A percentile compares a stretch with the other conserved stretches of the same genome.
These are phyloP conservation scores for Mallotus repandus DNA, from an alignment of 441 rosid genomes.

Conservation along the genomic window DNA sequence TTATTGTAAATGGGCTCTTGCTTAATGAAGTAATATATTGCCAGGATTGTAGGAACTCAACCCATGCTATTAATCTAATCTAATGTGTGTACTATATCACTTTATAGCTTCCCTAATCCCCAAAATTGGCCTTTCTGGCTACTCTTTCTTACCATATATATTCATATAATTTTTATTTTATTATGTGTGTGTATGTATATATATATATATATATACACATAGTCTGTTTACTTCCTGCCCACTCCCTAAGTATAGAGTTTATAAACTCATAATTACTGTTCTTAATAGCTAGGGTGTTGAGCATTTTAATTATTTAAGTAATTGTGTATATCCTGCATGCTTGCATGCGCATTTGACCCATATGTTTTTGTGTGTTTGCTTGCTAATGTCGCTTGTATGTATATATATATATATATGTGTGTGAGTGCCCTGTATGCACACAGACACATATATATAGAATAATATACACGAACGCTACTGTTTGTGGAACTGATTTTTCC, in stretches of 20 bases:
- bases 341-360: constrained; percentile 66
- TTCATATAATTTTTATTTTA: too few species aligned
- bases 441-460: not conserved
- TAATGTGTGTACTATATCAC: not conserved
- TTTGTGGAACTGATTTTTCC: too few species aligned
- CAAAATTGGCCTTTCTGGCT: constrained; percentile 32
- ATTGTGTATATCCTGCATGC: constrained; percentile 39
- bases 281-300: constrained; percentile 26
- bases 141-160: not conserved
- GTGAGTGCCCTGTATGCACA: too few species aligned
- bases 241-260: constrained; percentile 49
- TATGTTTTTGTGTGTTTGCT: constrained; percentile 34
- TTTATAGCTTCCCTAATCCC: constrained; percentile 33
- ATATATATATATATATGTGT: not conserved
- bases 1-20: not conserved
- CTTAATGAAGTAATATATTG: constrained; percentile 10
- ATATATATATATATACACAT: not conserved
- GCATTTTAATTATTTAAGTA: constrained; percentile 26
- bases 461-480: too few species aligned
- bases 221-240: constrained; percentile 40
- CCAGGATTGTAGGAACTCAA: constrained; percentile 46
- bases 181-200: too few species aligned
- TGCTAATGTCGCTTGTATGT: constrained; percentile 7
- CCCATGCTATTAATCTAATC: constrained; percentile 18
- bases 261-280: constrained; percentile 54